phyloP scores from a whole-genome alignment of 768 basidiomycete genomes.

The Pulveroboletus sp. region DNA sequence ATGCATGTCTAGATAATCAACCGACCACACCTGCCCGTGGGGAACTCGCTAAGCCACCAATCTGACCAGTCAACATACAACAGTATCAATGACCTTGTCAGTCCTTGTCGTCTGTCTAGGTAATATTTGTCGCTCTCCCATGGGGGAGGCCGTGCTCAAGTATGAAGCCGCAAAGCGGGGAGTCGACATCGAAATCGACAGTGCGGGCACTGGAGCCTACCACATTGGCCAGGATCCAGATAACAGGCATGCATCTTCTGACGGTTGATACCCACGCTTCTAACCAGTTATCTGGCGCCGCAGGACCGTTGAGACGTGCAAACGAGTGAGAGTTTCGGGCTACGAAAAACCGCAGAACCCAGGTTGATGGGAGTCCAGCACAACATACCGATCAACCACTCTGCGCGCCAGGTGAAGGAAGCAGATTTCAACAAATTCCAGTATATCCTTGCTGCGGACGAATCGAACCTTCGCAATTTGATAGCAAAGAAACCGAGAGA shows the following conservation, averaged over 20 bases:
- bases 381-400: slow-evolving; percentile 63
- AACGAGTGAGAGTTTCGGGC: slow-evolving; percentile 44
- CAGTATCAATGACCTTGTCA: slow-evolving; percentile 35
- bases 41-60: not conserved
- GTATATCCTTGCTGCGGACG: slow-evolving; percentile 84
- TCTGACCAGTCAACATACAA: not conserved
- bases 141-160: slow-evolving; percentile 84
- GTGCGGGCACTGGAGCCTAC: slow-evolving; percentile 81
- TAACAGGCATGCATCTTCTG: slow-evolving; percentile 47
- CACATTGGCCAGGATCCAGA: slow-evolving; percentile 84
- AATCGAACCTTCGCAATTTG: slow-evolving; percentile 64
- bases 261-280: not conserved
- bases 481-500: slow-evolving; percentile 46
- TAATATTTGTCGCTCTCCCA: slow-evolving; percentile 86
- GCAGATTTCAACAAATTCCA: slow-evolving; percentile 74
- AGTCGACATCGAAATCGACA: slow-evolving; percentile 68
- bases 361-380: slow-evolving; percentile 42
- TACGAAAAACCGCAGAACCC: not conserved
- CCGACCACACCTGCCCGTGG: not conserved
- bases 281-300: not conserved
- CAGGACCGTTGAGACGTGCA: slow-evolving; percentile 68
- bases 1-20: slow-evolving; percentile 48
- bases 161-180: slow-evolving; percentile 64
- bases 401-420: slow-evolving; percentile 57
- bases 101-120: slow-evolving; percentile 78